Base-by-base conservation (phyloP, 2,329 filamentous ascomycete species). In the Coniochaeta prunicola region DNA sequence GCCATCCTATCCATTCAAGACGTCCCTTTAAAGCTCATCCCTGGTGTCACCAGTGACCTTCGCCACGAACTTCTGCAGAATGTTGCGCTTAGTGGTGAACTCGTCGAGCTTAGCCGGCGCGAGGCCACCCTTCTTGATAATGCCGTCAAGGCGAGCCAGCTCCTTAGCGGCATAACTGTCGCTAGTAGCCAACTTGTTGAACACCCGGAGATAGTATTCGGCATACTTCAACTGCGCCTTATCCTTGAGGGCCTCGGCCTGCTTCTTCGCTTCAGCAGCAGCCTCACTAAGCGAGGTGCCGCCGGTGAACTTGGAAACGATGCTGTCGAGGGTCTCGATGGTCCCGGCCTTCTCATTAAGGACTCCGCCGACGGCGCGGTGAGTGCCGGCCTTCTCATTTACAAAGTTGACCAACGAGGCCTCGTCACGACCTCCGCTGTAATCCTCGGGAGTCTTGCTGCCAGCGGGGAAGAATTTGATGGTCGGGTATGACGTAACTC, bases 381-480 rank as follows among this genome's bases (percentile, higher is more conserved):
- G 86, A 2, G 92, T 96, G 65, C 92, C 92, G 15, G 91, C 83
- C 78, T 97, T 90, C 67, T 86, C 81, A 80, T 99, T 99, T 75
- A 99, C 72, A 78, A 89, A 99, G 4, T 82, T 74, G 65, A 97
- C 74, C 45, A 99, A 79, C 64, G 86, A 89, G 53, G 83, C 79
- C 79, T 97, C 91, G 56, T 80, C 79, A 65, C 94, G 92, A 62
- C 83, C 90, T 61, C 89, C 88, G 58, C 80, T 77, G 82, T 97
- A 99, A 53, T 79, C 71, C 67, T 87, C 81, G 53, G 86, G 74
- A 69, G 89, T 85, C 63, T 83, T 89, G 70, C 86, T 90, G 66
- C 92, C 92, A 73, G 89, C 89, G 66, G 91, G 84, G 84, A 97
- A 99, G 84, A 88, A 99, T 80, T 96, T 96, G 80, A 99, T 96